Percentiles rank a stretch among this genome's conserved stretches.
Conservation (phyloP, 345 rosid genomes). For the Euphorbia lathyris region DNA sequence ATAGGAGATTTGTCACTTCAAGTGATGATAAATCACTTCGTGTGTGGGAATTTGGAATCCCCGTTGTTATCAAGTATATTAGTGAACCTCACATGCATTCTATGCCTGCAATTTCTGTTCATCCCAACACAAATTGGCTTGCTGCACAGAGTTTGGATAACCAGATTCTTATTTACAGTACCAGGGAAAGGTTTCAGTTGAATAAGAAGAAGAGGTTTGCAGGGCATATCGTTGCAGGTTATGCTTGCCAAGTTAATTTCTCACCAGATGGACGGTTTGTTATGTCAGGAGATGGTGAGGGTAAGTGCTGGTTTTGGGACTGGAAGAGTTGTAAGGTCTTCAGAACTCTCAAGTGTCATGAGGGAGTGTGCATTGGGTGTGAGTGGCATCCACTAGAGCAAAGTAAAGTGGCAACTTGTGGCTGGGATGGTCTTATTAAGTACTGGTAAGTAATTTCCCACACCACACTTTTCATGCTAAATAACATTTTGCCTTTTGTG, state of each 20-base stretch:
- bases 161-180: constrained; percentile 87
- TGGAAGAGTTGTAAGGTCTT: constrained; percentile 98
- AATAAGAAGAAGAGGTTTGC: constrained; percentile 97
- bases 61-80: constrained; percentile 95
- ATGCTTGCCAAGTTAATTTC: constrained; percentile 98
- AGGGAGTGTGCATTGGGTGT: constrained; percentile 84
- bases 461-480: not conserved
- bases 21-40: constrained; percentile 99
- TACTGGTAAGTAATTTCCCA: constrained; percentile 65
- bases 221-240: constrained; percentile 89
- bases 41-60: constrained; percentile 98
- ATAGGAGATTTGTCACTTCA: constrained; percentile 91
- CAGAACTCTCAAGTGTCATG: constrained; percentile 85
- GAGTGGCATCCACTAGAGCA: constrained; percentile 98
- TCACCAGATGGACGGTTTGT: constrained; percentile 99
- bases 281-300: constrained; percentile 99
- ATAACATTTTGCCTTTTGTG: not conserved
- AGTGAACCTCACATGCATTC: constrained; percentile 99
- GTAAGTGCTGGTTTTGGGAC: constrained; percentile 99
- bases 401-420: constrained; percentile 97
- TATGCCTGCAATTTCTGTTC: constrained; percentile 90
- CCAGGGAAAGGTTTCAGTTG: constrained; percentile 94
- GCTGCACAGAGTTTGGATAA: constrained; percentile 98
- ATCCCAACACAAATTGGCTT: constrained; percentile 91
- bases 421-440: constrained; percentile 99